Evolutionary conservation across 1,284 basidiomycete species (phyloP).

Genomic region (Chalciporus sp.): DNA sequence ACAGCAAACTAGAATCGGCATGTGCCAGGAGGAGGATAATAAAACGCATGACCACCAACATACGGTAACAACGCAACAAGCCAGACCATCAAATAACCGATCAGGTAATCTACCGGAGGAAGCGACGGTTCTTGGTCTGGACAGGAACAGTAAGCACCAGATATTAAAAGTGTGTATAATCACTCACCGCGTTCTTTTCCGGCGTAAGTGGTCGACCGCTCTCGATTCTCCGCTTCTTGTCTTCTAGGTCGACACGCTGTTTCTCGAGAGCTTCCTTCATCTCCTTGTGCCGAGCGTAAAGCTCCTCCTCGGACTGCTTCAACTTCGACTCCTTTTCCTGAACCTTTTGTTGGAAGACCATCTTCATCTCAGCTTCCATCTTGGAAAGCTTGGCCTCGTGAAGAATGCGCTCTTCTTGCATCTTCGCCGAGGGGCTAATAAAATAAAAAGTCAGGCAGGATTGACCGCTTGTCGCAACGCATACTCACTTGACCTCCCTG

Average conservation of each 20-base stretch:
- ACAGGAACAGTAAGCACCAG: conserved; percentile 3
- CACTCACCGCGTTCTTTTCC: conserved; percentile 79
- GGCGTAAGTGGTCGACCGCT: conserved; percentile 93
- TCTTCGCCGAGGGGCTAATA: conserved; percentile 85
- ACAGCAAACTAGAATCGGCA: conserved; percentile 40
- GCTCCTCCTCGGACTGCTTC: conserved; percentile 97
- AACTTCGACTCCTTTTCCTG: conserved; percentile 98
- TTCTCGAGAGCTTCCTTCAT: conserved; percentile 99
- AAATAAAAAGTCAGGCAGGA: conserved; percentile 14
- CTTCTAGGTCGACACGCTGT: conserved; percentile 93
- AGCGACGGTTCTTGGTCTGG: conserved; percentile 39
- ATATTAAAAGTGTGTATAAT: conserved; percentile 6
- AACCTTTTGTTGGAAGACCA: conserved; percentile 99
- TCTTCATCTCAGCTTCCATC: conserved; percentile 99
- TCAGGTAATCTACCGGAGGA: conserved; percentile 34
- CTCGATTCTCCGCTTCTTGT: conserved; percentile 97
- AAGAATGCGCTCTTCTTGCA: conserved; percentile 91
- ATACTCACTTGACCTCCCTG: conserved; percentile 95
- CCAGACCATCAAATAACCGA: conserved; percentile 11
- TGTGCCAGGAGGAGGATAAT: conserved; percentile 37
- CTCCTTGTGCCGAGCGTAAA: conserved; percentile 95
- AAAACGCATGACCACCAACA: conserved; percentile 30
- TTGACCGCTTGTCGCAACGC: background rate
- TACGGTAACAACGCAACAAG: conserved; percentile 26
- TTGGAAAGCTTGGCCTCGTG: conserved; percentile 96